phyloP scores from a whole-genome alignment of 768 basidiomycete species.

The Suillus hirtellus region DNA sequence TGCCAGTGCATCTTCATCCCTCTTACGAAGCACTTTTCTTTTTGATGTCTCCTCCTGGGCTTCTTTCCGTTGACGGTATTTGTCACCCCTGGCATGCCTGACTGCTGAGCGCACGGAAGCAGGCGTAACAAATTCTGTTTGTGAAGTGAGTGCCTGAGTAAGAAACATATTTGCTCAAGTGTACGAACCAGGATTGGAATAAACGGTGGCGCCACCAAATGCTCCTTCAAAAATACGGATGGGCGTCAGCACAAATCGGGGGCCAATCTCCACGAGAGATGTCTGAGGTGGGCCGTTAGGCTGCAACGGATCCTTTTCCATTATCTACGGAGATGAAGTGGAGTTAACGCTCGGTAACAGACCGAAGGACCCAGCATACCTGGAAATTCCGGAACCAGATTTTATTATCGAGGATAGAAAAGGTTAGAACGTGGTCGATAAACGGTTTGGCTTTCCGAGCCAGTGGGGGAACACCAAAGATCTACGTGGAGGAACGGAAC shows the following conservation, averaged over 20 bases:
- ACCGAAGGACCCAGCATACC: constrained; percentile 43
- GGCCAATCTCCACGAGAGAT: constrained; percentile 95
- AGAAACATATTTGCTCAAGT: constrained; percentile 1
- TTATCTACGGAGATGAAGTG: constrained; percentile 54
- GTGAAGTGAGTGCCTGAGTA: constrained; percentile 8
- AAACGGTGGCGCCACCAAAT: constrained; percentile 92
- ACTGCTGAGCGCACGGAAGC: constrained; percentile 71
- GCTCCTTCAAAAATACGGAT: constrained; percentile 98
- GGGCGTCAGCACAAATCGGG: constrained; percentile 94
- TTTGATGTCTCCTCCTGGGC: constrained; percentile 64
- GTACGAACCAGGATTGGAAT: constrained; percentile 85
- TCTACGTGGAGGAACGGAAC: constrained; percentile 47
- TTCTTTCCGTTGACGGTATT: constrained; percentile 81
- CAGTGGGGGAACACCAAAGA: constrained; percentile 92
- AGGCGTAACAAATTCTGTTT: constrained; percentile 88
- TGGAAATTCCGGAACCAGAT: constrained; percentile 99
- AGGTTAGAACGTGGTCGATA: constrained; percentile 95
- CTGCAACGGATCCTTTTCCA: constrained; percentile 91
- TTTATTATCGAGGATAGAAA: constrained; percentile 92
- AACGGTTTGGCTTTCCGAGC: constrained; percentile 94
- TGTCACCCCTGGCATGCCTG: constrained; percentile 73
- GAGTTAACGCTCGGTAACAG: not conserved
- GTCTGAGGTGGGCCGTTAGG: constrained; percentile 84
- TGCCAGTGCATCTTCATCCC: constrained; percentile 76
- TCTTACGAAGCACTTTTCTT: constrained; percentile 63